Evolutionary conservation across 441 rosid species (phyloP).

Genomic region (Rhodomyrtus psidioides): DNA sequence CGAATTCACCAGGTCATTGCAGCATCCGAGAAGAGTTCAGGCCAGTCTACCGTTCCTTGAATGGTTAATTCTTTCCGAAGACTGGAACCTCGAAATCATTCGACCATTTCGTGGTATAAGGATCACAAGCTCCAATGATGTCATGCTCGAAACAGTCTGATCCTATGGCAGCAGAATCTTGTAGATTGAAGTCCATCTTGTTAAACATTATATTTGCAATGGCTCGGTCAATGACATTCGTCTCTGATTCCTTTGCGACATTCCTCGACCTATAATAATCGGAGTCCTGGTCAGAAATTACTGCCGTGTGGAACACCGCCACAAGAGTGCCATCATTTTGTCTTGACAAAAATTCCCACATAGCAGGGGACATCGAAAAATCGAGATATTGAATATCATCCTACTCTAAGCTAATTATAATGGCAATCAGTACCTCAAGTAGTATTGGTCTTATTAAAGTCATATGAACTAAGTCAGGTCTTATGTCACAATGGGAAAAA

Average conservation of each 20-base stretch:
- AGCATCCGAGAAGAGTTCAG: neutral
- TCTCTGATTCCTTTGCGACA: constrained; percentile 42
- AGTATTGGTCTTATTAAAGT: neutral
- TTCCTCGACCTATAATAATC: constrained; percentile 6
- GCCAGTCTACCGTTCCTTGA: neutral
- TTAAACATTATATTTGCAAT: constrained; percentile 69
- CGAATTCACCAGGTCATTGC: neutral
- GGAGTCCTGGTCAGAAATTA: neutral
- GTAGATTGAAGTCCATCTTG: constrained; percentile 40
- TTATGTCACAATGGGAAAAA: neutral
- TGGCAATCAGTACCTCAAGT: neutral
- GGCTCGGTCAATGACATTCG: constrained; percentile 72
- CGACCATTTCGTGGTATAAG: neutral
- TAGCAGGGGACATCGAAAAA: neutral
- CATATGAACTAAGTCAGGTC: neutral
- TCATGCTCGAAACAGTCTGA: neutral
- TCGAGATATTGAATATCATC: neutral
- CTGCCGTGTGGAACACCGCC: neutral
- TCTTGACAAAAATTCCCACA: neutral
- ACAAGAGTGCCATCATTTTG: neutral
- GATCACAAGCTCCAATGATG: neutral
- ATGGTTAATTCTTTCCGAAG: neutral
- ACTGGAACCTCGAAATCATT: neutral
- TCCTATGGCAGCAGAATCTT: constrained; percentile 11
- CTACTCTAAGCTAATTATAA: neutral